Percentiles rank a stretch among this genome's conserved stretches.
Conservation (phyloP, 306 rosid genomes). For the Arachis stenosperma region DNA sequence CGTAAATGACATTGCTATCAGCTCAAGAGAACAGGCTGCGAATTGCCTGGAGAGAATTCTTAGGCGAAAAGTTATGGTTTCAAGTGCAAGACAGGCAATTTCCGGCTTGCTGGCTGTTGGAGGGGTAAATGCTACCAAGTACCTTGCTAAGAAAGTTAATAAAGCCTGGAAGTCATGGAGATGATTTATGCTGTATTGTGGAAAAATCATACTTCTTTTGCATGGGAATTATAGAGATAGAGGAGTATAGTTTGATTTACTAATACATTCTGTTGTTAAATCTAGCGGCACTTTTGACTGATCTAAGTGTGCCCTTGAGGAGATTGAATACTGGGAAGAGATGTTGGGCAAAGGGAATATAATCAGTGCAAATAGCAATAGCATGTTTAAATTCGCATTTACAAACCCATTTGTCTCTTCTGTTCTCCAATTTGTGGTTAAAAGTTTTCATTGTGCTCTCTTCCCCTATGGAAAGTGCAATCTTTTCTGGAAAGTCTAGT, state of each 20-base stretch:
- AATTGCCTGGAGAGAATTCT: conserved; percentile 70
- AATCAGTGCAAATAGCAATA: neutral
- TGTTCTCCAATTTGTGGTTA: neutral
- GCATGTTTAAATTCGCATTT: conserved; percentile 28
- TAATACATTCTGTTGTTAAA: neutral
- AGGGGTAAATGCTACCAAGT: conserved; percentile 66
- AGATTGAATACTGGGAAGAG: neutral
- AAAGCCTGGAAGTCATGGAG: conserved; percentile 88
- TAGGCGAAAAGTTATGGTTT: conserved; percentile 75
- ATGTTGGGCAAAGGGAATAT: conserved; percentile 23
- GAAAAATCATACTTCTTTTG: conserved; percentile 3
- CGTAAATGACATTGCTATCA: conserved; percentile 44
- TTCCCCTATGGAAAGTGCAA: neutral
- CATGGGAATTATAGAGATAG: neutral
- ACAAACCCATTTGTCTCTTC: conserved; percentile 23
- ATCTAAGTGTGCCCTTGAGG: neutral
- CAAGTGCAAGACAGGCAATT: conserved; percentile 89
- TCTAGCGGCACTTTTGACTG: conserved; percentile 17
- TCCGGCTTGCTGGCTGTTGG: conserved; percentile 82
- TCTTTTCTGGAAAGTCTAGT: neutral
- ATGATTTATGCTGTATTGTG: conserved; percentile 30
- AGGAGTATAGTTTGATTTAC: neutral
- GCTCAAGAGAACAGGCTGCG: conserved; percentile 72
- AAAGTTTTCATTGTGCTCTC: neutral
- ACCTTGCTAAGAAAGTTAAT: conserved; percentile 64